Base-by-base conservation (phyloP, 2,329 filamentous ascomycete species). In the Fusarium foetens region DNA sequence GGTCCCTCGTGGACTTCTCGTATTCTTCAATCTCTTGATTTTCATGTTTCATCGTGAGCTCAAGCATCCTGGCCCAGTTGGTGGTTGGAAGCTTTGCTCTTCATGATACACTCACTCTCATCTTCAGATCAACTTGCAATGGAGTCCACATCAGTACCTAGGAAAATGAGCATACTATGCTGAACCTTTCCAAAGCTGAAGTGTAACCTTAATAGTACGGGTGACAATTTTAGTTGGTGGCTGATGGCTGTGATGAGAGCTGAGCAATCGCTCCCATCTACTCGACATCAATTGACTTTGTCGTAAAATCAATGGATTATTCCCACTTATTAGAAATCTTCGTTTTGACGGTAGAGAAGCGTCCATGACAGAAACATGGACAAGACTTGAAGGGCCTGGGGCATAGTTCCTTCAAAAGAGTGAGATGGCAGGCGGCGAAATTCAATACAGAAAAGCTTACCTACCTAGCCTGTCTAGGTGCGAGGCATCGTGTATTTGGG, bases 1-100 rank as follows among this genome's bases (percentile, higher is more conserved):
- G 52, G 17, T 53, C 45, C 43, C 43, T 57, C 39, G 43, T 52
- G 23, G 31, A 31, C 52, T 58, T 48, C 64, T 66, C 69, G 69
- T 70, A 72, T 72, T 58, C 49, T 42, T 38, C 21, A 25, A 27
- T 38, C n/a, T 27, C 48, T 27, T 43, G 23, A 23, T 31, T 58
- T 42, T 25, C 36, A 25, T 55, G 48, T 70, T 59, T 46, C 46
- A 55, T 60, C 43, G 27, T 25, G 17, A 49, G 3, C n/a, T 55
- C 23, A 19, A 31, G 13, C 19, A 53, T 62, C 66, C 60, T 49
- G 23, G 61, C 33, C 19, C 23, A 35, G 17, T 27, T 35, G 43
- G 23, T 61, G 53, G 48, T 45, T 63, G 39, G 68, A 62, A 64
- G 31, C 17, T 33, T 64, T 36, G 36, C 21, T 27, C 23, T 29